Percentiles rank a stretch among this genome's conserved stretches.
phyloP scores from a whole-genome alignment of 2,329 filamentous ascomycete species.

The Fusarium verrucosum region DNA sequence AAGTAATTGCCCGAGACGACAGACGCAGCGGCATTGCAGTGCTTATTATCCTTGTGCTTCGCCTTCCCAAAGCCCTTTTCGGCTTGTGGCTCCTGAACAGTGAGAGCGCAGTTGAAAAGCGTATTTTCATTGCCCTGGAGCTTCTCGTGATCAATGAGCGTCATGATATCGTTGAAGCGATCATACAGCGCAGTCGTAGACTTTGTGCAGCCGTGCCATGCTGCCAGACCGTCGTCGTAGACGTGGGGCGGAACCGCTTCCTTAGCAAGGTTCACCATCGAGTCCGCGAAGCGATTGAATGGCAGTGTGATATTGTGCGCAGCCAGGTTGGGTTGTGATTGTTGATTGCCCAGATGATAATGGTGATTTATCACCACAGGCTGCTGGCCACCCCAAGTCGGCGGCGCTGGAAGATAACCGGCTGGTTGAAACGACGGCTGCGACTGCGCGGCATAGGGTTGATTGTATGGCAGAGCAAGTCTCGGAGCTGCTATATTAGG shows the following conservation, averaged over 20 bases:
- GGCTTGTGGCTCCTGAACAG: background rate
- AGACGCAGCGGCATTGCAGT: conserved; percentile 32
- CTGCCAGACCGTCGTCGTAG: conserved; percentile 56
- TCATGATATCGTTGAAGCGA: conserved; percentile 74
- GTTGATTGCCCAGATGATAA: conserved; percentile 54
- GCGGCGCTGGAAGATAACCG: conserved; percentile 38
- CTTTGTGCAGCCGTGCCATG: conserved; percentile 54
- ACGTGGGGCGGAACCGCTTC: conserved; percentile 52
- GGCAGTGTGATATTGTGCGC: conserved; percentile 24
- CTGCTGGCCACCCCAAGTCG: conserved; percentile 45
- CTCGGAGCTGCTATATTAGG: background rate
- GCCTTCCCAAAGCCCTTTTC: conserved; percentile 29
- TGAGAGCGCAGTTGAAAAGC: conserved; percentile 54
- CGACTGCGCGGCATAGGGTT: conserved; percentile 37
- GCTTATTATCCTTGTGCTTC: conserved; percentile 28
- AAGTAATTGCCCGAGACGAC: conserved; percentile 67
- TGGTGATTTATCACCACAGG: conserved; percentile 63
- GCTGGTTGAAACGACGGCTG: conserved; percentile 38
- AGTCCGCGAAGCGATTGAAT: conserved; percentile 51
- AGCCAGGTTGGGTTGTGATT: conserved; percentile 1
- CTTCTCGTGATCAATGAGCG: conserved; percentile 73
- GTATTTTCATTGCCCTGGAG: conserved; percentile 64
- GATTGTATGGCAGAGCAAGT: conserved; percentile 24
- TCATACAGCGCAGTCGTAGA: conserved; percentile 63
- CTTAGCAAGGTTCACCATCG: conserved; percentile 56